These are phyloP conservation scores for Sphaerostilbella broomeana DNA, from an alignment of 2,329 filamentous ascomycete species.

Conservation along the genomic window DNA sequence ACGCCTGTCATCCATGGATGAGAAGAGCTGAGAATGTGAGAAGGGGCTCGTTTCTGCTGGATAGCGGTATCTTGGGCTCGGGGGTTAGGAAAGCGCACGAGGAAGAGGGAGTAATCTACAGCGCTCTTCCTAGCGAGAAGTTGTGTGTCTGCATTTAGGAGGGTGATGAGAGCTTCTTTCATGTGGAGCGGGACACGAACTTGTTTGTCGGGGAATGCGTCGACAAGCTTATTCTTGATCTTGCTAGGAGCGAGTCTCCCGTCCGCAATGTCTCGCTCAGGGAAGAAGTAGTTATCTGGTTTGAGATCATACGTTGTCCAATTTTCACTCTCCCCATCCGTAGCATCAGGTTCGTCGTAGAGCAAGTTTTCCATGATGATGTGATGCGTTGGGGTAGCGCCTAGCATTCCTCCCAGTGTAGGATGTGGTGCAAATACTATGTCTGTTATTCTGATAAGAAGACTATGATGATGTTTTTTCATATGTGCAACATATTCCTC, in stretches of 20 bases:
- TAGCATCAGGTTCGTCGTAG: slow-evolving; percentile 41
- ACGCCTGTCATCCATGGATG: slow-evolving; percentile 55
- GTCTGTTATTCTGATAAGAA: slow-evolving; percentile 66
- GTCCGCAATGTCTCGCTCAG: slow-evolving; percentile 63
- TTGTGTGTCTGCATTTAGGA: slow-evolving; percentile 55
- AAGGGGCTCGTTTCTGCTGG: slow-evolving; percentile 22
- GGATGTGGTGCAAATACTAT: slow-evolving; percentile 51
- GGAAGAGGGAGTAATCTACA: slow-evolving; percentile 70
- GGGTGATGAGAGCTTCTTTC: slow-evolving; percentile 47
- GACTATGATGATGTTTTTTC: slow-evolving; percentile 49
- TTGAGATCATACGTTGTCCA: slow-evolving; percentile 75
- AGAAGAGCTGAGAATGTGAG: slow-evolving; percentile 26
- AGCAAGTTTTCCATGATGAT: slow-evolving; percentile 74
- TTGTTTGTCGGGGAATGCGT: slow-evolving; percentile 58
- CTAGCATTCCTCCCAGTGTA: slow-evolving; percentile 54
- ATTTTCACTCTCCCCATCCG: slow-evolving; percentile 15
- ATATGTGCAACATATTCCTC: slow-evolving; percentile 59
- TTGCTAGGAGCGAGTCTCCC: slow-evolving; percentile 56
- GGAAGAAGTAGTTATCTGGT: slow-evolving; percentile 68
- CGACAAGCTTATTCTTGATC: slow-evolving; percentile 58
- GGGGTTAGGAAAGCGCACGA: slow-evolving; percentile 45
- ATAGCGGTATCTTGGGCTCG: not conserved
- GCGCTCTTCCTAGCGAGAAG: slow-evolving; percentile 57
- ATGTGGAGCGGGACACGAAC: slow-evolving; percentile 49
- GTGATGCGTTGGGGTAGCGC: slow-evolving; percentile 60